A percentile compares a stretch with the other conserved stretches of the same genome.
Evolutionary conservation across 441 rosid species (phyloP).

Genomic region (Brassica hybrid): DNA sequence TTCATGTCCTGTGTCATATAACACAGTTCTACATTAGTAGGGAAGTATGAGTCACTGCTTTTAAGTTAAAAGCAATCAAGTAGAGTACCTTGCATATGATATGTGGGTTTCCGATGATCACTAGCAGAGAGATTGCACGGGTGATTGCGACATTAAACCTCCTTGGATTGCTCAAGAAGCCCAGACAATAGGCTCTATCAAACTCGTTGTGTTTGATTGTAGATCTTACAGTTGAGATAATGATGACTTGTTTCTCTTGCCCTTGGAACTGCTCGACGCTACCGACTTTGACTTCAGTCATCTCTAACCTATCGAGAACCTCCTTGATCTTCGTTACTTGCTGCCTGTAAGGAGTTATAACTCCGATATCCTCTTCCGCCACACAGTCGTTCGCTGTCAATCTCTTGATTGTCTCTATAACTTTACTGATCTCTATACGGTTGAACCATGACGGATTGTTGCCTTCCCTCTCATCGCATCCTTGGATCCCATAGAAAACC

Average conservation of each 20-base stretch:
- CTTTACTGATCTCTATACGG: slow-evolving; percentile 91
- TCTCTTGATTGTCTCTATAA: slow-evolving; percentile 61
- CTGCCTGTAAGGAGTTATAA: slow-evolving; percentile 90
- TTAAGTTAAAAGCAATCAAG: slow-evolving; percentile 3
- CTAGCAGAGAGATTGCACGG: slow-evolving; percentile 77
- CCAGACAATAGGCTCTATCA: slow-evolving; percentile 71
- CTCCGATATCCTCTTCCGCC: slow-evolving; percentile 73
- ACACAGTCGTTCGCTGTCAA: slow-evolving; percentile 53
- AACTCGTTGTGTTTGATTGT: slow-evolving; percentile 80
- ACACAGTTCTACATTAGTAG: background rate
- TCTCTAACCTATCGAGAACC: slow-evolving; percentile 62
- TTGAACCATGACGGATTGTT: slow-evolving; percentile 96
- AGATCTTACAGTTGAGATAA: slow-evolving; percentile 89
- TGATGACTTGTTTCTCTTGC: slow-evolving; percentile 81
- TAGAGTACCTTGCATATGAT: slow-evolving; percentile 76
- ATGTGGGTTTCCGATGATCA: slow-evolving; percentile 87
- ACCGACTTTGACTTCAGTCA: slow-evolving; percentile 76
- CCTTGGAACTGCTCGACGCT: slow-evolving; percentile 98
- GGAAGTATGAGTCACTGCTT: background rate
- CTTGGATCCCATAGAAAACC: slow-evolving; percentile 85
- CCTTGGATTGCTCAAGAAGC: slow-evolving; percentile 86
- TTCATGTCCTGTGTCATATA: slow-evolving; percentile 57
- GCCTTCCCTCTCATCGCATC: slow-evolving; percentile 94
- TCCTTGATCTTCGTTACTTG: slow-evolving; percentile 78
- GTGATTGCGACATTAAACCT: slow-evolving; percentile 94